Percentiles rank a stretch among this genome's conserved stretches.
These are phyloP conservation scores for Trichophyton benhamiae DNA, from an alignment of 2,329 filamentous ascomycete genomes.

Conservation along the genomic window DNA sequence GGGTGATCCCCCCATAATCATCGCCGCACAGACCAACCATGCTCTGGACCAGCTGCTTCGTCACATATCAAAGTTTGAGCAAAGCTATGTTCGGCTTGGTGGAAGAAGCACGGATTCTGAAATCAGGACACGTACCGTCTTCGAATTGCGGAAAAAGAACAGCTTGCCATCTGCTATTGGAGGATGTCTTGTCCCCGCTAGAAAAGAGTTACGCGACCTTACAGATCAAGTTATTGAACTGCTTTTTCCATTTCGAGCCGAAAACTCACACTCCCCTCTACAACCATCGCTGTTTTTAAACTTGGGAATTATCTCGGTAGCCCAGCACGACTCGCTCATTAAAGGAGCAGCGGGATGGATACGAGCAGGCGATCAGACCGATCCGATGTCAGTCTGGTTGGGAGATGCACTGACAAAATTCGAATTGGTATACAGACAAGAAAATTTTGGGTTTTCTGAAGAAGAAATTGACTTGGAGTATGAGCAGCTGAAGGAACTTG, in stretches of 20 bases:
- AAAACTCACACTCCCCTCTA: slow-evolving; percentile 35
- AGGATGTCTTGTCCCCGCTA: slow-evolving; percentile 29
- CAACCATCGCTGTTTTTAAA: slow-evolving; percentile 43
- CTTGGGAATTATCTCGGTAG: slow-evolving; percentile 46
- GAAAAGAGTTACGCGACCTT: slow-evolving; percentile 33
- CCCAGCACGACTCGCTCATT: slow-evolving; percentile 52
- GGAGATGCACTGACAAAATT: slow-evolving; percentile 40
- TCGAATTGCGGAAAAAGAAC: slow-evolving; percentile 41
- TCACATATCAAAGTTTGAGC: slow-evolving; percentile 50
- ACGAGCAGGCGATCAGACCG: slow-evolving; percentile 21
- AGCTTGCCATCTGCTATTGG: slow-evolving; percentile 27
- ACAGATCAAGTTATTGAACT: slow-evolving; percentile 31
- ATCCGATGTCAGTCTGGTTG: slow-evolving; percentile 45
- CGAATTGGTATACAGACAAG: slow-evolving; percentile 32
- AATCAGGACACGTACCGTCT: slow-evolving; percentile 56
- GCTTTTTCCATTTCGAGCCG: slow-evolving; percentile 31
- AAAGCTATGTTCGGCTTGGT: slow-evolving; percentile 54
- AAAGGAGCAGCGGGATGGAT: slow-evolving; percentile 36
- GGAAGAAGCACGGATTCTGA: slow-evolving; percentile 54
- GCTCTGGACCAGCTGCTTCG: slow-evolving; percentile 70
- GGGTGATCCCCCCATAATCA: slow-evolving; percentile 56
- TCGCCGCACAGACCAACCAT: slow-evolving; percentile 83
- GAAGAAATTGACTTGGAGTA: slow-evolving; percentile 51
- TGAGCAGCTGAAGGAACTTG: slow-evolving; percentile 49
- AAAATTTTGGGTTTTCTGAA: slow-evolving; percentile 42